A percentile compares a stretch with the other conserved stretches of the same genome.
phyloP scores from a whole-genome alignment of 106 monocot genomes.

The Posidonia australis region DNA sequence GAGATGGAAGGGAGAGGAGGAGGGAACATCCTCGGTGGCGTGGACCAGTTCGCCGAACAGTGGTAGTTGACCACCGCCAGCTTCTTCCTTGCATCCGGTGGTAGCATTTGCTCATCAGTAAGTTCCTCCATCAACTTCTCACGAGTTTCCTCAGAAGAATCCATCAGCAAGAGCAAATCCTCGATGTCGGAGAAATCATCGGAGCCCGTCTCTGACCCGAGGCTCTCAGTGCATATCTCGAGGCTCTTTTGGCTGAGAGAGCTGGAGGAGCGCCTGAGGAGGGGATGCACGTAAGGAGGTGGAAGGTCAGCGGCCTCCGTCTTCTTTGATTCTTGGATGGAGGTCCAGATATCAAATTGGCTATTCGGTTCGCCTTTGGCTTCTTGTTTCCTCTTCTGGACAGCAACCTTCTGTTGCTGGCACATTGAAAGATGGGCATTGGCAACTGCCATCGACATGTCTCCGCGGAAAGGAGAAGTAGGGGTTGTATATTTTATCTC shows the following conservation, averaged over 20 bases:
- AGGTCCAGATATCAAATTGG: conserved; percentile 6
- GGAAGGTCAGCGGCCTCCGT: not conserved
- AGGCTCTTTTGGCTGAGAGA: conserved; percentile 86
- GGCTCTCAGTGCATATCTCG: conserved; percentile 87
- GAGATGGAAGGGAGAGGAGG: conserved; percentile 20
- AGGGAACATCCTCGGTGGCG: conserved; percentile 7
- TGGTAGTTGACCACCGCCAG: conserved; percentile 15
- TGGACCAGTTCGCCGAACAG: not conserved
- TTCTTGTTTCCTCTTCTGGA: conserved; percentile 4
- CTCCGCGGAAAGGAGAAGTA: not conserved
- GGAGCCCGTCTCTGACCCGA: conserved; percentile 88
- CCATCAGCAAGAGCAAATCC: not conserved
- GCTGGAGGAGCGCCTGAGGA: conserved; percentile 24
- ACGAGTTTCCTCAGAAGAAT: not conserved
- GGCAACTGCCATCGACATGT: conserved; percentile 4
- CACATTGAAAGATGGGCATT: not conserved
- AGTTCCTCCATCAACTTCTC: not conserved
- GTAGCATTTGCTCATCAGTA: not conserved
- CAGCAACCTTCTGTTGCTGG: not conserved
- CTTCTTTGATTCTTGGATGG: conserved; percentile 12
- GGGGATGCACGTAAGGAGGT: conserved; percentile 56
- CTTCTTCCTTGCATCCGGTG: conserved; percentile 1
- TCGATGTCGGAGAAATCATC: conserved; percentile 36
- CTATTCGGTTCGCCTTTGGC: too few relatives aligned
- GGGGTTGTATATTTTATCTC: not conserved